phyloP scores from a whole-genome alignment of 129 eudicot species.

The Dittrichia graveolens region DNA sequence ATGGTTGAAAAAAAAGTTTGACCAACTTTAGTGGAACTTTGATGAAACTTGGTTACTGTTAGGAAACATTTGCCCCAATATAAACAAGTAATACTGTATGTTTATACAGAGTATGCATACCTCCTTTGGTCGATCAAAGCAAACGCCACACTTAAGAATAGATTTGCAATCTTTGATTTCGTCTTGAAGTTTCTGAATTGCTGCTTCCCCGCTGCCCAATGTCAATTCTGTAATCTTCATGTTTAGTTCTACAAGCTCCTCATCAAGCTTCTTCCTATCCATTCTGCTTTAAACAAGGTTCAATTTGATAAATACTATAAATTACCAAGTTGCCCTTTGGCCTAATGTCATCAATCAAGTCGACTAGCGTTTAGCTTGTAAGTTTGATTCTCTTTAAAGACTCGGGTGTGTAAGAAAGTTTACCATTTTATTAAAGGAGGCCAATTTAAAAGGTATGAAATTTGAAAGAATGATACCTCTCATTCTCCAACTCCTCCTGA shows the following conservation, averaged over 20 bases:
- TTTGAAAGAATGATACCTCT: constrained; percentile 47
- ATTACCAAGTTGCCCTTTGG: constrained; percentile 3
- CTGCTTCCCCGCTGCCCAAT: constrained; percentile 84
- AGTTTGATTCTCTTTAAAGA: neutral
- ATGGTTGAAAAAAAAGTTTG: too few species aligned
- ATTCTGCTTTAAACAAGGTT: constrained; percentile 43
- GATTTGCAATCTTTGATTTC: constrained; percentile 92
- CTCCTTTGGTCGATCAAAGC: constrained; percentile 98
- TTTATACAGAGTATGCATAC: constrained; percentile 34
- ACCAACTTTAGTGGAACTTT: too few species aligned
- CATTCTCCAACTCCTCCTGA: constrained; percentile 68
- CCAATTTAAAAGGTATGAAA: neutral
- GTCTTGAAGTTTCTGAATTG: constrained; percentile 88
- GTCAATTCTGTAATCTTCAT: constrained; percentile 64
- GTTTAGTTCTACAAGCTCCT: constrained; percentile 70
- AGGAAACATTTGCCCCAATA: neutral
- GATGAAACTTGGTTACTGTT: too few species aligned
- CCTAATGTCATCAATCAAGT: neutral
- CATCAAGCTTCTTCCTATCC: constrained; percentile 77
- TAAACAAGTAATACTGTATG: neutral
- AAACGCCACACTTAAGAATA: constrained; percentile 92
- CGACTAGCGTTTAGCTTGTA: neutral
- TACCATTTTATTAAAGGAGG: neutral
- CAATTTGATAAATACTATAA: neutral
- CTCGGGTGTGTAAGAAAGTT: neutral